phyloP scores from a whole-genome alignment of 139 green algal species.

The Haematococcus lacustris region DNA sequence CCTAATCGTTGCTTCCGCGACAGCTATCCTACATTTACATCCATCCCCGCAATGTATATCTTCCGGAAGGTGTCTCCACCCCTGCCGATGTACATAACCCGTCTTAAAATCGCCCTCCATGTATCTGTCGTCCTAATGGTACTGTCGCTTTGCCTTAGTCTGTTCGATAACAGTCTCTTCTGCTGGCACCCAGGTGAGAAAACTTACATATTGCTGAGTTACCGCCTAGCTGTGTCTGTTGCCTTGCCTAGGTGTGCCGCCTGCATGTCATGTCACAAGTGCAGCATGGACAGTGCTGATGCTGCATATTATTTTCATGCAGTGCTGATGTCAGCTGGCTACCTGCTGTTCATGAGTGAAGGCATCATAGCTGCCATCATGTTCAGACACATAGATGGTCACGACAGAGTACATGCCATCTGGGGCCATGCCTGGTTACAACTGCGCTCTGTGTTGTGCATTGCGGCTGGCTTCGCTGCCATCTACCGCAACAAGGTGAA shows the following conservation, averaged over 20 bases:
- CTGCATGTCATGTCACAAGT: no score
- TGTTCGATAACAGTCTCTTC: conserved; percentile 36
- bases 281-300: neutral
- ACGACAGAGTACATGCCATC: conserved; percentile 28
- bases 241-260: no score
- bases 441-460: conserved; percentile 19
- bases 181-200: conserved; percentile 31
- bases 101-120: no score
- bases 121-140: no score
- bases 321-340: conserved; percentile 32
- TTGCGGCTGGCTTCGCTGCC: conserved; percentile 38
- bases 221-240: neutral
- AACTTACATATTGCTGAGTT: neutral
- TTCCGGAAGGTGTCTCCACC: no score
- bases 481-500: conserved; percentile 62
- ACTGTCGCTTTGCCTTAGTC: no score
- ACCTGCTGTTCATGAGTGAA: conserved; percentile 35
- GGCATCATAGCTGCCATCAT: conserved; percentile 14
- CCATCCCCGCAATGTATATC: no score
- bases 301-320: neutral
- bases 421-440: conserved; percentile 32
- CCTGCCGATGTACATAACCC: no score
- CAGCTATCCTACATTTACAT: no score
- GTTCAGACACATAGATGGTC: conserved; percentile 25
- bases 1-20: no score